Conservation (phyloP, 768 basidiomycete genomes). For the Solioccasus polychromus region DNA sequence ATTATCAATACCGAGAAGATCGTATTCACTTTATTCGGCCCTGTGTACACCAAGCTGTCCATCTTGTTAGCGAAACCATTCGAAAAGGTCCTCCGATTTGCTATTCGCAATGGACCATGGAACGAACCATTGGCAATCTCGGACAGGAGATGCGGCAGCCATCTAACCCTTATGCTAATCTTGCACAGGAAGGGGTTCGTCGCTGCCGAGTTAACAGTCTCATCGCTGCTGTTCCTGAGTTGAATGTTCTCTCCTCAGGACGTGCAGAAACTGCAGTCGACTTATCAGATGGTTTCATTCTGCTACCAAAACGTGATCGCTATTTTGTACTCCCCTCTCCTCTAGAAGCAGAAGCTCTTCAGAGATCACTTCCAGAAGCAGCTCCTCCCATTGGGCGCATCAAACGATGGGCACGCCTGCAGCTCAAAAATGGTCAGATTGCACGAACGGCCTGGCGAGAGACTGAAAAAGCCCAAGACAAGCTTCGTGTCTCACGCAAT, state of each 20-base stretch:
- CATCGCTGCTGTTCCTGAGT: too few relatives aligned
- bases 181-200: neutral
- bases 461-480: neutral
- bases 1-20: neutral
- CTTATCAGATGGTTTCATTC: too few relatives aligned
- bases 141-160: neutral
- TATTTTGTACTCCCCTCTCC: too few relatives aligned
- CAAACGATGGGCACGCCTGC: conserved; percentile 18
- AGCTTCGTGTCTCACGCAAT: conserved; percentile 1
- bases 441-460: conserved; percentile 1
- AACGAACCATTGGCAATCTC: neutral
- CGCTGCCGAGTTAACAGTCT: too few relatives aligned
- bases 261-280: too few relatives aligned
- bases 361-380: neutral
- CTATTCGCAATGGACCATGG: conserved; percentile 5
- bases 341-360: too few relatives aligned
- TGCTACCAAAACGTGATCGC: too few relatives aligned
- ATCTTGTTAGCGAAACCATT: neutral
- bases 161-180: neutral
- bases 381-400: neutral
- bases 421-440: conserved; percentile 20
- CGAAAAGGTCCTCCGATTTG: neutral
- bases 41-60: neutral
- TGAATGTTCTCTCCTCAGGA: too few relatives aligned
- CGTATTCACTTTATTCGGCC: neutral